Conservation (phyloP, 345 rosid genomes). For the Gossypium sturtianum region DNA sequence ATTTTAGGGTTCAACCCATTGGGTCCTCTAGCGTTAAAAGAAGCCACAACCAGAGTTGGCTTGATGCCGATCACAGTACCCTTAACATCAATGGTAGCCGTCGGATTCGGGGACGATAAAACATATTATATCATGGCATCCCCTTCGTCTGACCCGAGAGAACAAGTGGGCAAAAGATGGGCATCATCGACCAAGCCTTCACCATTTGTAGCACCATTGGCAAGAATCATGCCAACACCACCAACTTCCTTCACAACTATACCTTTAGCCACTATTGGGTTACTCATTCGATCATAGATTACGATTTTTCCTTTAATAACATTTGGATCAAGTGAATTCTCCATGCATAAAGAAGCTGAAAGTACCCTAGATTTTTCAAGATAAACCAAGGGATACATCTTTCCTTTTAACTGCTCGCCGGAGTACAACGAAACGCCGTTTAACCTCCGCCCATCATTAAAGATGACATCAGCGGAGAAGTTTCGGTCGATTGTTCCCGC, state of each 20-base stretch:
- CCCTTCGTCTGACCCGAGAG: constrained; percentile 64
- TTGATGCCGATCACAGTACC: constrained; percentile 71
- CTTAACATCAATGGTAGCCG: constrained; percentile 58
- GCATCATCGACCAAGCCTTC: constrained; percentile 85
- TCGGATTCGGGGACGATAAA: constrained; percentile 28
- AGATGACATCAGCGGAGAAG: constrained; percentile 60
- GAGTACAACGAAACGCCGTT: constrained; percentile 66
- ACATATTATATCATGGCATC: constrained; percentile 57
- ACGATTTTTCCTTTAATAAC: constrained; percentile 67
- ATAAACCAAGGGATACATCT: constrained; percentile 65
- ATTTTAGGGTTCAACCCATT: constrained; percentile 71
- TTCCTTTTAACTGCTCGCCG: constrained; percentile 41
- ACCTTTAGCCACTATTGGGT: constrained; percentile 73
- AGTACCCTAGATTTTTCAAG: constrained; percentile 59
- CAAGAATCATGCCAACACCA: constrained; percentile 80
- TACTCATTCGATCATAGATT: constrained; percentile 73
- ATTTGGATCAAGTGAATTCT: constrained; percentile 58
- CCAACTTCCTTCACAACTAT: constrained; percentile 80
- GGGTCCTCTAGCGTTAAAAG: constrained; percentile 73
- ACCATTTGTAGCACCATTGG: constrained; percentile 71
- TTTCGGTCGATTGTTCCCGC: constrained; percentile 74
- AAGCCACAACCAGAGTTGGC: constrained; percentile 81
- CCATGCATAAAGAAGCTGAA: constrained; percentile 69
- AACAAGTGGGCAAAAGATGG: constrained; percentile 67
- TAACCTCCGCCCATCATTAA: constrained; percentile 54